A percentile compares a stretch with the other conserved stretches of the same genome.
Conservation (phyloP, 345 rosid genomes). For the Pugionium dolabratum region DNA sequence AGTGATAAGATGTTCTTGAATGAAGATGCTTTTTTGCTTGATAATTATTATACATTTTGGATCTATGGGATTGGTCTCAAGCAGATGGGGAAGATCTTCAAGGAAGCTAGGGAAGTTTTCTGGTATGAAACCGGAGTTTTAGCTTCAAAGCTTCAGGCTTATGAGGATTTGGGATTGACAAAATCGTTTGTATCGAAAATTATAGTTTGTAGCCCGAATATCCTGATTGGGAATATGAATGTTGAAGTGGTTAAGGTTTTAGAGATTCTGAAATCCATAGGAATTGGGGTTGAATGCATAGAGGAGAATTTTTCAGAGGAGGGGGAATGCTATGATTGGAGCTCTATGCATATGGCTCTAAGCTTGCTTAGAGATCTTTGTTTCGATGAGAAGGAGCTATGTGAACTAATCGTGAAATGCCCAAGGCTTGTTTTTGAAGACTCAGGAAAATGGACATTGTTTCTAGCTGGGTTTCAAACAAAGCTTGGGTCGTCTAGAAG, state of each 20-base stretch:
- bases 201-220: slow-evolving; percentile 50
- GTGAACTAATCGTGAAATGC: slow-evolving; percentile 43
- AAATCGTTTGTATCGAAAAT: slow-evolving; percentile 45
- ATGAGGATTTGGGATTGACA: slow-evolving; percentile 60
- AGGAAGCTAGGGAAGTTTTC: slow-evolving; percentile 62
- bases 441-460: slow-evolving; percentile 51
- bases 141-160: slow-evolving; percentile 59
- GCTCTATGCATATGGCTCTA: slow-evolving; percentile 46
- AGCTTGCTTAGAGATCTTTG: slow-evolving; percentile 44
- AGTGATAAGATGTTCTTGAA: slow-evolving; percentile 54
- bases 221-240: slow-evolving; percentile 54
- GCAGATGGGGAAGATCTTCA: slow-evolving; percentile 61
- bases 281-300: slow-evolving; percentile 51
- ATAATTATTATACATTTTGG: slow-evolving; percentile 64
- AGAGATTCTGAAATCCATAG: slow-evolving; percentile 49
- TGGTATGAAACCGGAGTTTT: slow-evolving; percentile 53
- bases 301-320: slow-evolving; percentile 45
- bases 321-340: slow-evolving; percentile 54
- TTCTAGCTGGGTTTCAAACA: slow-evolving; percentile 49
- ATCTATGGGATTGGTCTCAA: slow-evolving; percentile 39
- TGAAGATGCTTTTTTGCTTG: slow-evolving; percentile 62
- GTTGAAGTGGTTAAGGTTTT: slow-evolving; percentile 49
- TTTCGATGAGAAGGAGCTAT: slow-evolving; percentile 42
- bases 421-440: slow-evolving; percentile 60
- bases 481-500: slow-evolving; percentile 57